Conservation (phyloP, 306 rosid species). For the Abrus pulchellus region DNA sequence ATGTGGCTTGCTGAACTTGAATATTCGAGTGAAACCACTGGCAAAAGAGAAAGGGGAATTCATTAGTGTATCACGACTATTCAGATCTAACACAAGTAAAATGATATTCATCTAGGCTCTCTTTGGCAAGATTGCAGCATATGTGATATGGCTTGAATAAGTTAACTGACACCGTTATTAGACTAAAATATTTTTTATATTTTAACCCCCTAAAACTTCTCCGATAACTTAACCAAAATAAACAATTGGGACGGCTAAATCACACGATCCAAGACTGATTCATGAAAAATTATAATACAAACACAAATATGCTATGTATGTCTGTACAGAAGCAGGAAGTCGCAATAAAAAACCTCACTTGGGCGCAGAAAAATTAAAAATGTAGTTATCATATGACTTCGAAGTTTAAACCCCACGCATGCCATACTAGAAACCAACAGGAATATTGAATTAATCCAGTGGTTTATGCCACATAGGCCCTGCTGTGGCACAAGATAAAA, state of each 20-base stretch:
- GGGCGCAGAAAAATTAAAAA: background rate
- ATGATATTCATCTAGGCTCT: background rate
- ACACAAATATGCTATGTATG: background rate
- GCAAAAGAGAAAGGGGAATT: conserved; percentile 45
- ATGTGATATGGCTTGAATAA: conserved; percentile 1
- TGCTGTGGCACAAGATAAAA: conserved; percentile 17
- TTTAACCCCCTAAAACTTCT: background rate
- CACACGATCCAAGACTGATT: conserved; percentile 24
- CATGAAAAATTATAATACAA: background rate
- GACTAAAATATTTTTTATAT: too few relatives aligned
- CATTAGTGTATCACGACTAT: conserved; percentile 23
- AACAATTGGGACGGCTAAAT: conserved; percentile 5
- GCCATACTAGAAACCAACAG: background rate
- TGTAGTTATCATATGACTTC: background rate
- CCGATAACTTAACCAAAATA: conserved; percentile 2
- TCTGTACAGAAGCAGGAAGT: background rate
- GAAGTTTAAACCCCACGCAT: background rate
- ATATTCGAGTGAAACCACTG: conserved; percentile 92
- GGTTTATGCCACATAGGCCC: background rate
- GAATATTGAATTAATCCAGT: background rate
- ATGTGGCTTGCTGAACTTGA: conserved; percentile 79
- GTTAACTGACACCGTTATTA: background rate
- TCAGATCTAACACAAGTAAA: conserved; percentile 9
- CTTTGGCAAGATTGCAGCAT: background rate
- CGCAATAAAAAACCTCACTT: conserved; percentile 2